Percentiles rank a stretch among this genome's conserved stretches.
Evolutionary conservation across 2,329 filamentous ascomycete genomes (phyloP).

Genomic region (Helicocarpus griseus): DNA sequence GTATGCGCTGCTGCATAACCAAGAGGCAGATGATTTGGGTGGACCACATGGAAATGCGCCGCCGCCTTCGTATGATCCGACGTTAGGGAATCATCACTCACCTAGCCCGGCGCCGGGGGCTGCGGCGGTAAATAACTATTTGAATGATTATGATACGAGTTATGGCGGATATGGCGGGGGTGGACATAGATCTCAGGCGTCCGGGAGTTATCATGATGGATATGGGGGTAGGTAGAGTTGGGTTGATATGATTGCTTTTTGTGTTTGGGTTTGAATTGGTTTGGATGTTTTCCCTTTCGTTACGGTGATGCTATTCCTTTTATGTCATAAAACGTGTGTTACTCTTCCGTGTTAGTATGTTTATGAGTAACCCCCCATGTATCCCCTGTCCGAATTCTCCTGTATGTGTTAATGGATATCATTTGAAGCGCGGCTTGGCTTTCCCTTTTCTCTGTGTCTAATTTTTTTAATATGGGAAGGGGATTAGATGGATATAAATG

Average conservation of each 20-base stretch:
- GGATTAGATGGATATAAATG: too few relatives aligned
- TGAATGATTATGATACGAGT: slow-evolving; percentile 34
- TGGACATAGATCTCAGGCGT: neutral
- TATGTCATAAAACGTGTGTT: neutral
- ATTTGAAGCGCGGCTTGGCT: neutral
- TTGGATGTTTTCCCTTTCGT: neutral
- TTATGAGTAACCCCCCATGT: neutral
- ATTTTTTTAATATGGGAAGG: too few relatives aligned
- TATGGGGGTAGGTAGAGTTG: neutral
- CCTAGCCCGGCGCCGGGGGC: slow-evolving; percentile 17
- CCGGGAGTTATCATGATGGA: slow-evolving; percentile 3
- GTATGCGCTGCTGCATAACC: slow-evolving; percentile 43
- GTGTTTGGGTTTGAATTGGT: slow-evolving; percentile 7
- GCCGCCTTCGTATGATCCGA: slow-evolving; percentile 33
- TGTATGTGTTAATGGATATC: neutral
- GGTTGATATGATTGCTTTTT: neutral
- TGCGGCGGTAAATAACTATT: slow-evolving; percentile 10
- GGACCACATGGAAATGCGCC: slow-evolving; percentile 24
- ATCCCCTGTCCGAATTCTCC: neutral
- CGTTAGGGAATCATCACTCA: slow-evolving; percentile 12
- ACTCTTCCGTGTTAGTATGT: neutral
- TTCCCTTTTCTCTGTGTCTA: neutral
- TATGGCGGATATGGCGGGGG: slow-evolving; percentile 31
- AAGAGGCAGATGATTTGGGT: slow-evolving; percentile 34
- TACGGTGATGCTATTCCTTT: neutral